phyloP scores from a whole-genome alignment of 2,329 filamentous ascomycete species.

The Fusarium heterosporum region DNA sequence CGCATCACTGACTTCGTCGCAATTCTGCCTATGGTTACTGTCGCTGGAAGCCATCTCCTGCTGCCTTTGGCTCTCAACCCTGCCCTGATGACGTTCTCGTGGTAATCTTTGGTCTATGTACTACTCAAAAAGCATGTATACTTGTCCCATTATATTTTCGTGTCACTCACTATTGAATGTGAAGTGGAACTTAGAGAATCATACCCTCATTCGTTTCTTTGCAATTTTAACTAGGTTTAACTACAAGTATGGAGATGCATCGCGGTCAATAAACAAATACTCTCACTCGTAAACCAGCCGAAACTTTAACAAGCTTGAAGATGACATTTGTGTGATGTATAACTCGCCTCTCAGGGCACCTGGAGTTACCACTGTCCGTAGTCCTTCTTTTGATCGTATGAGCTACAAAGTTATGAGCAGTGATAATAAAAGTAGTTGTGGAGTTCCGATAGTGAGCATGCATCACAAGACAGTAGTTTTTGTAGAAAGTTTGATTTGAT shows the following conservation, averaged over 20 bases:
- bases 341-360: background rate
- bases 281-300: too few relatives aligned
- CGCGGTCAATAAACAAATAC: too few relatives aligned
- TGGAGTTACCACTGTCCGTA: background rate
- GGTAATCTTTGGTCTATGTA: constrained; percentile 56
- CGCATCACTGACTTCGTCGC: constrained; percentile 78
- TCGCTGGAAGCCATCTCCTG: constrained; percentile 76
- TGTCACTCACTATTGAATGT: background rate
- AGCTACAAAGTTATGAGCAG: background rate
- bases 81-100: constrained; percentile 83
- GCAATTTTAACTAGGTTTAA: background rate
- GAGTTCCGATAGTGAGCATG: background rate
- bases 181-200: constrained; percentile 16
- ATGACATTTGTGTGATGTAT: background rate
- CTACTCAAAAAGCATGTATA: constrained; percentile 14
- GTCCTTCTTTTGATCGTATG: background rate
- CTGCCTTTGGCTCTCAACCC: constrained; percentile 80
- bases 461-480: background rate
- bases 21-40: constrained; percentile 79
- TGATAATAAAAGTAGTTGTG: too few relatives aligned
- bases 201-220: constrained; percentile 26
- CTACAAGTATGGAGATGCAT: background rate
- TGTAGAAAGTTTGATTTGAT: constrained; percentile 35
- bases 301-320: too few relatives aligned
- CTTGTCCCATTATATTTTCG: background rate